Conservation (phyloP, 192 early-diverging fungal species). For the Umbelopsis sp. region DNA sequence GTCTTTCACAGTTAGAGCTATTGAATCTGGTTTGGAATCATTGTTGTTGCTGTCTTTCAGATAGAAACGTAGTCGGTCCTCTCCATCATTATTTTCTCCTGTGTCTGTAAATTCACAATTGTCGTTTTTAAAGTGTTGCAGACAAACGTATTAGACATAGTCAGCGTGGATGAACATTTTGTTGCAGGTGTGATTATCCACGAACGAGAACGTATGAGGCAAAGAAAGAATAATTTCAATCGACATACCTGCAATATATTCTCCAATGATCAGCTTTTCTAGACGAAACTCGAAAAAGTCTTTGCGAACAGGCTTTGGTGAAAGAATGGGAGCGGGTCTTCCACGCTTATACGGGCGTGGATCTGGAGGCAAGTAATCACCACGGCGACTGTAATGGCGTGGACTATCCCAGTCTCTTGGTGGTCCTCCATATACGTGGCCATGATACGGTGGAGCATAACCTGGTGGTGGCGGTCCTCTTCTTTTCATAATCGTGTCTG, state of each 20-base stretch:
- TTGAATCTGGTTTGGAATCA: conserved; percentile 24
- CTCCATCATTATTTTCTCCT: conserved; percentile 20
- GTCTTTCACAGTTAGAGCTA: conserved; percentile 26
- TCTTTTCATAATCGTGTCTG: background rate
- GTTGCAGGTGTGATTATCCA: background rate
- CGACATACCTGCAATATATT: conserved; percentile 24
- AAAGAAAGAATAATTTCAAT: background rate
- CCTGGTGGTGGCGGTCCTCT: conserved; percentile 12
- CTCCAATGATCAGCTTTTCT: conserved; percentile 20
- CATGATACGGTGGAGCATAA: background rate
- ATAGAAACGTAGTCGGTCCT: conserved; percentile 26
- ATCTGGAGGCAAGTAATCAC: conserved; percentile 7
- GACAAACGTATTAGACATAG: background rate
- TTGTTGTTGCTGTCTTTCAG: conserved; percentile 16
- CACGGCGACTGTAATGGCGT: background rate
- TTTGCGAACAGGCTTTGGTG: conserved; percentile 20
- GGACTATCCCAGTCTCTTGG: background rate
- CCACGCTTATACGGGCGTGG: conserved; percentile 8
- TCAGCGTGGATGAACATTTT: background rate
- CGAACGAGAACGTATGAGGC: background rate
- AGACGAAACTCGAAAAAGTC: conserved; percentile 28
- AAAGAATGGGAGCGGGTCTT: background rate
- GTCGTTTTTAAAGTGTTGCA: background rate
- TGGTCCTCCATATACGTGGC: background rate
- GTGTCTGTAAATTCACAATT: background rate